phyloP scores from a whole-genome alignment of 2,329 filamentous ascomycete genomes.

The Pestalotiopsis sp. region DNA sequence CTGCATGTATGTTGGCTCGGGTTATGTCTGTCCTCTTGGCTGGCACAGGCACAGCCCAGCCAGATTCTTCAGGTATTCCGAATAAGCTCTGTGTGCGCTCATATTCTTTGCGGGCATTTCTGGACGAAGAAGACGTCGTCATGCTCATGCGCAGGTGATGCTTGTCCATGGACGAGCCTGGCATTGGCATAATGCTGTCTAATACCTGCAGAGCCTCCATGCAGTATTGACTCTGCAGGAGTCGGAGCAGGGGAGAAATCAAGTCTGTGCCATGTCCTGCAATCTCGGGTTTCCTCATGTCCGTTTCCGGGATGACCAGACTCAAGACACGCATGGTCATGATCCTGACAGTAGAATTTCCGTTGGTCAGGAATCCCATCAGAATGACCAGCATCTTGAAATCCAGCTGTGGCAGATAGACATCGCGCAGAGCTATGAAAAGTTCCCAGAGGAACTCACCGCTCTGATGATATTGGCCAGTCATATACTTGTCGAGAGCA shows the following conservation, averaged over 20 bases:
- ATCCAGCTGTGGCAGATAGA: constrained; percentile 82
- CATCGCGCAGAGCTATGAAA: constrained; percentile 72
- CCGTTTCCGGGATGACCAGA: constrained; percentile 82
- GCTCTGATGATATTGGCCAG: constrained; percentile 65
- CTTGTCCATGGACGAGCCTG: constrained; percentile 87
- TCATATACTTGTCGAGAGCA: constrained; percentile 71
- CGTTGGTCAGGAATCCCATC: constrained; percentile 89
- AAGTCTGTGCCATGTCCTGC: constrained; percentile 90
- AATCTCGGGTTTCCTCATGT: constrained; percentile 90
- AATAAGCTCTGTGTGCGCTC: constrained; percentile 93
- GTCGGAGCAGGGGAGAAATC: constrained; percentile 85
- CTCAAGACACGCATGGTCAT: constrained; percentile 92
- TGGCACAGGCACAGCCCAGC: constrained; percentile 94
- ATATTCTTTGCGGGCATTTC: constrained; percentile 88
- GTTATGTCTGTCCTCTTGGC: constrained; percentile 87
- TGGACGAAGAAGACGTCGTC: constrained; percentile 84
- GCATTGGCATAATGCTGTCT: constrained; percentile 94
- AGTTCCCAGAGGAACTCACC: constrained; percentile 78
- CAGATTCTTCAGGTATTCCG: constrained; percentile 92
- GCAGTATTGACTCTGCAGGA: constrained; percentile 92
- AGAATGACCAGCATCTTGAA: constrained; percentile 86
- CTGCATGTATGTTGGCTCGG: constrained; percentile 89
- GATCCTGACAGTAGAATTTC: constrained; percentile 84
- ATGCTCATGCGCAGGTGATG: constrained; percentile 98
- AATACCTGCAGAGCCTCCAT: constrained; percentile 89